These are phyloP conservation scores for Cerrena zonata DNA, from an alignment of 1,284 basidiomycete species.

Conservation along the genomic window DNA sequence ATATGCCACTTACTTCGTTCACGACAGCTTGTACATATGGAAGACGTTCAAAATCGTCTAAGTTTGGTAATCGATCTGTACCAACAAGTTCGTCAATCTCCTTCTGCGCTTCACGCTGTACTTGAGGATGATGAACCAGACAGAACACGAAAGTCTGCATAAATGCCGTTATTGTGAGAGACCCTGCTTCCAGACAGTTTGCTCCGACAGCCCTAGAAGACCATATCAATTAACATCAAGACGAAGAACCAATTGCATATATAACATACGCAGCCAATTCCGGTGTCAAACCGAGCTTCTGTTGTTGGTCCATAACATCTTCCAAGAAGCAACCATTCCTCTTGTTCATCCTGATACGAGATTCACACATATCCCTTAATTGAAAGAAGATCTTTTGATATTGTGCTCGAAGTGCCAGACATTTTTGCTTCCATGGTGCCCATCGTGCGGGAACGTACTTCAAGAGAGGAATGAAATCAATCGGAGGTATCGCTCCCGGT, in stretches of 20 bases:
- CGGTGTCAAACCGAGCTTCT: constrained; percentile 8
- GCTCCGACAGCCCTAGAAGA: background rate
- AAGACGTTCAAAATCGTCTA: constrained; percentile 28
- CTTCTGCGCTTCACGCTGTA: constrained; percentile 26
- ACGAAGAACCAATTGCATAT: no score
- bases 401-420: constrained; percentile 16
- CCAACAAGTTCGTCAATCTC: constrained; percentile 36
- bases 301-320: constrained; percentile 8
- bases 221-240: no score
- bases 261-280: no score
- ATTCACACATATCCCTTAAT: constrained; percentile 13
- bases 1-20: constrained; percentile 31
- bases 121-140: constrained; percentile 25
- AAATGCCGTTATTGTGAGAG: constrained; percentile 23
- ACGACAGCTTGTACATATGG: constrained; percentile 32
- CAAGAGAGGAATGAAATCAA: constrained; percentile 31
- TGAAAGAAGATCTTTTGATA: constrained; percentile 22
- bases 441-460: constrained; percentile 30
- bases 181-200: constrained; percentile 19
- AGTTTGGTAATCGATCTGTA: constrained; percentile 24
- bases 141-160: constrained; percentile 24
- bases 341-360: constrained; percentile 4
- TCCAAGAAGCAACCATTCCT: constrained; percentile 15
- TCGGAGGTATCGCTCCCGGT: constrained; percentile 29
- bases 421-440: constrained; percentile 29